Conservation (phyloP, 2,329 filamentous ascomycete species). For the Scopulariopsis brevicaulis region DNA sequence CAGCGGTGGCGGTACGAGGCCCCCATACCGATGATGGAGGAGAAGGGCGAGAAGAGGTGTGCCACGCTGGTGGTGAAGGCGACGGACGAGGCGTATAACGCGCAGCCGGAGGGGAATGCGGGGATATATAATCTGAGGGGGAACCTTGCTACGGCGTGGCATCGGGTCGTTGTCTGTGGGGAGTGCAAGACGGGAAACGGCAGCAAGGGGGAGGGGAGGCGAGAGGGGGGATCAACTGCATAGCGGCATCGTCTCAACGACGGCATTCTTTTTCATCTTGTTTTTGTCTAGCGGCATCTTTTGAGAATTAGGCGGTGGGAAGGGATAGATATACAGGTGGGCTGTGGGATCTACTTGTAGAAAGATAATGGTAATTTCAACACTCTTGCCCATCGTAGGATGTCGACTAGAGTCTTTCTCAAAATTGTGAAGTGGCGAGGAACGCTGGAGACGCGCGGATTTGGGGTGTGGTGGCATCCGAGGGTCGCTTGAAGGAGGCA, state of each 20-base stretch:
- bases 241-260: not conserved
- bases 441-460: no score
- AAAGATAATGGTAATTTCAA: not conserved
- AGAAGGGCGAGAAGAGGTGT: conserved; percentile 20
- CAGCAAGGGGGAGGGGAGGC: not conserved
- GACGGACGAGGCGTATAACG: conserved; percentile 54
- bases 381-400: no score
- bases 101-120: conserved; percentile 49
- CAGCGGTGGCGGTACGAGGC: conserved; percentile 48
- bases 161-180: conserved; percentile 35
- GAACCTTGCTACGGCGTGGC: conserved; percentile 58
- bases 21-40: conserved; percentile 22
- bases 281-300: not conserved
- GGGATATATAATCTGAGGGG: conserved; percentile 53
- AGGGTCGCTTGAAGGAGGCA: no score
- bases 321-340: not conserved
- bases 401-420: no score
- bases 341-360: not conserved
- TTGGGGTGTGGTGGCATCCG: no score
- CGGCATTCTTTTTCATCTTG: not conserved
- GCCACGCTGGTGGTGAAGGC: conserved; percentile 52
- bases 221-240: not conserved
- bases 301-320: not conserved
- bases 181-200: conserved; percentile 11
- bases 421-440: no score